These are phyloP conservation scores for Hypoxylon sp. DNA, from an alignment of 2,329 filamentous ascomycete genomes.

Conservation along the genomic window DNA sequence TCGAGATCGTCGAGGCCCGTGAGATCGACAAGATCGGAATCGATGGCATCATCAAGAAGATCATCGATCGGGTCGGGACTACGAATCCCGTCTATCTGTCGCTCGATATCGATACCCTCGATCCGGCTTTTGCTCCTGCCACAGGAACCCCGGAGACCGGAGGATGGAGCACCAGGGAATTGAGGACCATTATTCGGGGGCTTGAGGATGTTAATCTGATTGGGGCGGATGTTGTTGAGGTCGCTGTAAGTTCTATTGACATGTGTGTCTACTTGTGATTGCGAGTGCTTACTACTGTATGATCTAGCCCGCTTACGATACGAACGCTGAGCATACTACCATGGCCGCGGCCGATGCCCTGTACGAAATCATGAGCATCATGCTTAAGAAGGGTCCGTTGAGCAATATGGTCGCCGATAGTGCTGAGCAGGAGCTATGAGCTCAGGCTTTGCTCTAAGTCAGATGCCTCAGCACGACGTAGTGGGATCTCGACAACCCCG, in stretches of 20 bases:
- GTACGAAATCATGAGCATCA: constrained; percentile 76
- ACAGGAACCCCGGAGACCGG: constrained; percentile 81
- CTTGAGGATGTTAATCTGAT: constrained; percentile 75
- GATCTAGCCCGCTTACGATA: constrained; percentile 64
- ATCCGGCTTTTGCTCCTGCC: constrained; percentile 81
- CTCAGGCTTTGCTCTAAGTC: too few relatives aligned
- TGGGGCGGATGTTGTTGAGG: constrained; percentile 77
- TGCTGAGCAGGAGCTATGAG: constrained; percentile 34
- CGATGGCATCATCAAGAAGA: constrained; percentile 80
- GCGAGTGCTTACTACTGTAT: not conserved
- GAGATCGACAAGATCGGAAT: constrained; percentile 62
- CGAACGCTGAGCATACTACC: constrained; percentile 67
- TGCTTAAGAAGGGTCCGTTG: constrained; percentile 75
- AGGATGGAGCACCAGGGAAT: constrained; percentile 77
- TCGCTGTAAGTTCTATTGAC: constrained; percentile 57
- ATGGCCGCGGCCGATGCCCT: constrained; percentile 69
- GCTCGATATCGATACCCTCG: constrained; percentile 88
- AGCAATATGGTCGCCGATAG: constrained; percentile 42
- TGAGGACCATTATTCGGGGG: constrained; percentile 75
- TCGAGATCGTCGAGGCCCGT: constrained; percentile 79
- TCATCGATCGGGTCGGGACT: constrained; percentile 77
- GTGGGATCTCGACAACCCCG: too few relatives aligned
- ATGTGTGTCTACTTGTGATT: not conserved
- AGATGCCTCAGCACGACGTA: too few relatives aligned
- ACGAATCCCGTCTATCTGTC: constrained; percentile 80